Percentiles rank a stretch among this genome's conserved stretches.
These are phyloP conservation scores for Rhizomucor pusillus DNA, from an alignment of 371 early-diverging fungal genomes.

Conservation along the genomic window DNA sequence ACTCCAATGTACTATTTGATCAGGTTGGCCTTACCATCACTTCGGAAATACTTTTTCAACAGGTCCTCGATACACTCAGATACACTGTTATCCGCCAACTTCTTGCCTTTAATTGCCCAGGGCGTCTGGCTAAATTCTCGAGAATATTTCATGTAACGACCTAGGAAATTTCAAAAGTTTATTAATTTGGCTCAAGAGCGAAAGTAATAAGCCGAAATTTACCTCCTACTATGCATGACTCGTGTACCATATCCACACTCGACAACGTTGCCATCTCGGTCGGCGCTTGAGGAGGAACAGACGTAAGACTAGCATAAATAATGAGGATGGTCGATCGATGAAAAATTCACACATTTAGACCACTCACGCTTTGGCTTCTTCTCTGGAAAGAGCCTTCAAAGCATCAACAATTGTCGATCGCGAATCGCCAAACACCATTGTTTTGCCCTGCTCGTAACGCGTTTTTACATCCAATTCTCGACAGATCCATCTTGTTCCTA, in stretches of 20 bases:
- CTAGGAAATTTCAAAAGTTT: too few relatives aligned
- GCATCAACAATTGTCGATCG: constrained; percentile 55
- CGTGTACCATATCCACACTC: constrained; percentile 40
- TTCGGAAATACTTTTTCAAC: constrained; percentile 42
- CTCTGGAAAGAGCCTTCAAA: constrained; percentile 41
- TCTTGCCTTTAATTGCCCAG: constrained; percentile 70
- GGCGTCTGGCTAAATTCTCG: constrained; percentile 90
- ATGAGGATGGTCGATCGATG: neutral
- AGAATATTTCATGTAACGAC: constrained; percentile 84
- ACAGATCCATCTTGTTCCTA: neutral
- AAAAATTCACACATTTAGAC: neutral
- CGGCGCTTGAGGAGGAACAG: constrained; percentile 47
- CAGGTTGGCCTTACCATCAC: constrained; percentile 12
- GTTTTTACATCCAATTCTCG: neutral
- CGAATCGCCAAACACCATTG: constrained; percentile 53
- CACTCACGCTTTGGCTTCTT: constrained; percentile 53
- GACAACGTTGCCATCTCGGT: constrained; percentile 29
- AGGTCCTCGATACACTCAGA: constrained; percentile 75
- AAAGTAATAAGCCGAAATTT: constrained; percentile 5
- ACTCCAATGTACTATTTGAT: neutral
- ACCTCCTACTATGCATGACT: constrained; percentile 55
- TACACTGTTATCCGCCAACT: constrained; percentile 75
- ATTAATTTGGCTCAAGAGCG: too few relatives aligned
- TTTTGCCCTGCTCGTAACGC: constrained; percentile 26
- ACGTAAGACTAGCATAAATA: constrained; percentile 19